These are phyloP conservation scores for Penicillium concentricum DNA, from an alignment of 2,329 filamentous ascomycete species.

Conservation along the genomic window DNA sequence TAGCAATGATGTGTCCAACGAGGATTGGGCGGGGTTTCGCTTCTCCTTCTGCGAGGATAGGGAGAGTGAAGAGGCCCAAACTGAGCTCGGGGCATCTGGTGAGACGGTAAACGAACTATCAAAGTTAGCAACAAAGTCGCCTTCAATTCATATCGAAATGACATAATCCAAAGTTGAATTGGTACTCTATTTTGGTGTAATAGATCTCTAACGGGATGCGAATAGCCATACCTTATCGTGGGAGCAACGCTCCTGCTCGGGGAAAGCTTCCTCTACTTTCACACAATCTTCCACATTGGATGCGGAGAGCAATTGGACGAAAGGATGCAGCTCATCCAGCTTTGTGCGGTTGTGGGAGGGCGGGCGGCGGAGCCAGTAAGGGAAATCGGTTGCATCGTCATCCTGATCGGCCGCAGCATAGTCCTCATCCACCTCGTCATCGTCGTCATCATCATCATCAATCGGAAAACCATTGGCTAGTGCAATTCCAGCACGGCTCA, in stretches of 20 bases:
- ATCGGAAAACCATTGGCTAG: slow-evolving; percentile 33
- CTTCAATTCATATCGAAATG: not conserved
- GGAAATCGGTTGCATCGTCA: slow-evolving; percentile 41
- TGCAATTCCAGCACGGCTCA: slow-evolving; percentile 27
- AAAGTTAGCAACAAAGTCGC: slow-evolving; percentile 11
- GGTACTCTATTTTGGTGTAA: not conserved
- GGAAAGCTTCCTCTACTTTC: slow-evolving; percentile 60
- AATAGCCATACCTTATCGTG: slow-evolving; percentile 57
- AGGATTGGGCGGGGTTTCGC: slow-evolving; percentile 63
- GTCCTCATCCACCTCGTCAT: slow-evolving; percentile 39
- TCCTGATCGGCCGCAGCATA: slow-evolving; percentile 45
- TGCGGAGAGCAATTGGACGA: slow-evolving; percentile 68
- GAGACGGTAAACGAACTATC: slow-evolving; percentile 73
- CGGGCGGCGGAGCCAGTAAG: slow-evolving; percentile 44
- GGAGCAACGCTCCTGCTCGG: slow-evolving; percentile 56
- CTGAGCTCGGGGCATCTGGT: slow-evolving; percentile 72
- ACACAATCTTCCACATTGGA: slow-evolving; percentile 55
- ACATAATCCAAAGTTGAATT: not conserved
- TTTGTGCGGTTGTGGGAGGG: slow-evolving; percentile 38
- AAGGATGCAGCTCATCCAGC: slow-evolving; percentile 65
- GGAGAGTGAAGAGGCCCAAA: slow-evolving; percentile 73
- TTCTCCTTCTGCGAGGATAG: slow-evolving; percentile 51
- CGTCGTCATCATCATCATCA: slow-evolving; percentile 34
- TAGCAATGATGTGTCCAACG: slow-evolving; percentile 75
- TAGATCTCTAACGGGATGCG: not conserved